Percentiles rank a stretch among this genome's conserved stretches.
These are phyloP conservation scores for Ogataea henricii DNA, from an alignment of 805 yeast species.

Conservation along the genomic window DNA sequence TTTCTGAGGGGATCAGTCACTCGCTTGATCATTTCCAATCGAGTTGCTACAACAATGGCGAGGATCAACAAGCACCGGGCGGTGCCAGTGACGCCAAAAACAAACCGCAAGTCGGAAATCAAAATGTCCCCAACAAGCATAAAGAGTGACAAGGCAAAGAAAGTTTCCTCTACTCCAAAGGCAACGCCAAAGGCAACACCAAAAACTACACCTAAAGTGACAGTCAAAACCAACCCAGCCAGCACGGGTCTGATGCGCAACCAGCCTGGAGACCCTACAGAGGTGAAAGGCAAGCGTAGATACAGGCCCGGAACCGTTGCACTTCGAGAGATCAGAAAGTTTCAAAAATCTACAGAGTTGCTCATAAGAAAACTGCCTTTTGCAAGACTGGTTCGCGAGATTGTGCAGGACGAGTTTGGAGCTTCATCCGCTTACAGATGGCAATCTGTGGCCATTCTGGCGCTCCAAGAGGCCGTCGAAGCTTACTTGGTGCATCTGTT, in stretches of 20 bases:
- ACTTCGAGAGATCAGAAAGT: conserved; percentile 64
- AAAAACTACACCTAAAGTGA: conserved; percentile 8
- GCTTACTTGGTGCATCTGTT: conserved; percentile 71
- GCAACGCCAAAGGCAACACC: conserved; percentile 11
- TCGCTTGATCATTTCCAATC: no score
- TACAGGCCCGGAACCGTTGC: conserved; percentile 69
- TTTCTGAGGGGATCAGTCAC: no score
- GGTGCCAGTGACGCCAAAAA: conserved; percentile 22
- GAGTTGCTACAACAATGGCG: conserved; percentile 21
- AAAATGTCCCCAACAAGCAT: conserved; percentile 20
- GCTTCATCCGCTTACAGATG: conserved; percentile 61
- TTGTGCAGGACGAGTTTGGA: conserved; percentile 61
- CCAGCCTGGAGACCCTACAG: conserved; percentile 57
- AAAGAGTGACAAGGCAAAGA: conserved; percentile 11
- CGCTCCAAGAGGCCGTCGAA: conserved; percentile 80
- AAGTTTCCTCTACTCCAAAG: conserved; percentile 8
- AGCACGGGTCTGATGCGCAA: conserved; percentile 45
- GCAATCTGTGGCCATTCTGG: conserved; percentile 78
- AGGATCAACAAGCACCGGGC: conserved; percentile 26
- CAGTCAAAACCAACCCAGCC: conserved; percentile 5
- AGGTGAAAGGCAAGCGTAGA: conserved; percentile 36
- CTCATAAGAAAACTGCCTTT: conserved; percentile 73
- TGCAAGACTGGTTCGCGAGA: conserved; percentile 74
- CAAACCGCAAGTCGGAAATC: conserved; percentile 11
- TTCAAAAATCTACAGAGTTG: conserved; percentile 67